Evolutionary conservation across 768 basidiomycete genomes (phyloP).

Genomic region (Mycena polygramma): DNA sequence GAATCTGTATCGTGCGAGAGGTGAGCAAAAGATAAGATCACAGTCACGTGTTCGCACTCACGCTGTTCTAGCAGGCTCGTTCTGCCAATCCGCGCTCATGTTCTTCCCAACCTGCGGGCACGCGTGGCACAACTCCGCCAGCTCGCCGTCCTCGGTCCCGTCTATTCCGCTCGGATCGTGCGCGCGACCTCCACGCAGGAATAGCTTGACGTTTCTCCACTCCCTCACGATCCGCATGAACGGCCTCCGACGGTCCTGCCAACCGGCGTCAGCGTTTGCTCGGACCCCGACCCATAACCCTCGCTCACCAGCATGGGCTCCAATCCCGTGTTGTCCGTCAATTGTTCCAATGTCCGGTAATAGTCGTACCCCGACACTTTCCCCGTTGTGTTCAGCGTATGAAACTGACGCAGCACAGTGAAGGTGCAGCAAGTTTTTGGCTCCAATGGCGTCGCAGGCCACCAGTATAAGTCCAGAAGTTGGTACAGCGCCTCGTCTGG

Average conservation of each 20-base stretch:
- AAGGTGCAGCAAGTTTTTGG: conserved; percentile 50
- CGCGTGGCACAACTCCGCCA: conserved; percentile 36
- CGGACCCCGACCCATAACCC: not conserved
- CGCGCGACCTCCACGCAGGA: conserved; percentile 32
- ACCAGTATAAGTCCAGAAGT: conserved; percentile 49
- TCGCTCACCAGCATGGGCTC: no score
- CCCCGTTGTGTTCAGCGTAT: conserved; percentile 45
- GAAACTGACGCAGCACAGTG: conserved; percentile 45
- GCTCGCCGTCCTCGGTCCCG: not conserved
- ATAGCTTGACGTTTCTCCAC: conserved; percentile 31
- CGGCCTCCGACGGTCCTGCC: conserved; percentile 35
- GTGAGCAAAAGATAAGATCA: not conserved
- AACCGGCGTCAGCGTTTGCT: not conserved
- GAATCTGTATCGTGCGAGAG: conserved; percentile 32
- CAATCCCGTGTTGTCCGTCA: not conserved
- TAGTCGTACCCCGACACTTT: conserved; percentile 1
- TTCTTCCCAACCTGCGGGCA: conserved; percentile 46
- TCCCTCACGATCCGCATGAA: conserved; percentile 29
- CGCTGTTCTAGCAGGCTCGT: conserved; percentile 7
- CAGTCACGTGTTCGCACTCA: not conserved
- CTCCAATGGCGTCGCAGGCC: conserved; percentile 44
- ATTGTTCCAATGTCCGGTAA: not conserved
- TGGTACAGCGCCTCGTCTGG: conserved; percentile 40
- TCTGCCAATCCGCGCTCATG: conserved; percentile 41
- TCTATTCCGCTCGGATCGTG: conserved; percentile 28